Base-by-base conservation (phyloP, 371 early-diverging fungal genomes). In the Mortierella sp. region DNA sequence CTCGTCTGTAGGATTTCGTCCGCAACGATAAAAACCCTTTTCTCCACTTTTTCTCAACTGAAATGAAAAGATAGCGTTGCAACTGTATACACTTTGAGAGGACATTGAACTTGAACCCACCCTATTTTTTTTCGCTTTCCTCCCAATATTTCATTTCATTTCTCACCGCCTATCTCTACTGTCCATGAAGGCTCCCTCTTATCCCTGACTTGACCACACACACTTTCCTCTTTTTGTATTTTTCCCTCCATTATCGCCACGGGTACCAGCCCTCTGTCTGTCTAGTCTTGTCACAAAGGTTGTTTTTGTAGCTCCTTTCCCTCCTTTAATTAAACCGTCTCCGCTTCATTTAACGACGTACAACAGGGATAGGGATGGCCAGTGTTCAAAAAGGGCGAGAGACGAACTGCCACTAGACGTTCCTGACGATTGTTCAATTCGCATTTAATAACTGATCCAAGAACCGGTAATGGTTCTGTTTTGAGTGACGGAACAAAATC, bases 61-160 rank as follows among this genome's bases (percentile, higher is more conserved):
- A 64, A 37, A 64, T 37, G 40, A 64, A 64, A 57, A 19, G 21
- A 5, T 34, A 16, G 8, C 37, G 67, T n/a, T n/a, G n/a, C n/a
- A n/a, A n/a, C n/a, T n/a, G n/a, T n/a, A n/a, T 64, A 64, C 40
- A 64, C 67, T 64, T 64, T 64, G 67, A 40, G 40, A 37, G 67
- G 67, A 64, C 40, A 37, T 21, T 64, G 67, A 64, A 64, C 37
- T 64, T 10, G 37, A 64, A 34, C 67, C 67, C 37, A 37, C 67
- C 40, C 67, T 64, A 19, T 34, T 61, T 59, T 6, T 31, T 59
- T 59, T 61, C 61, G 16, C 50, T 50, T 50, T 50, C 50, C 50
- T 50, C 50, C 50, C 50, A 50, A 54, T 37, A 64, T 64, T 64
- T 64, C 67, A 64, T 64, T 64, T 64, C 37, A 64, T 37, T 64